Base-by-base conservation (phyloP, 805 yeast species). In the Saccharomycopsis synnaedendra region DNA sequence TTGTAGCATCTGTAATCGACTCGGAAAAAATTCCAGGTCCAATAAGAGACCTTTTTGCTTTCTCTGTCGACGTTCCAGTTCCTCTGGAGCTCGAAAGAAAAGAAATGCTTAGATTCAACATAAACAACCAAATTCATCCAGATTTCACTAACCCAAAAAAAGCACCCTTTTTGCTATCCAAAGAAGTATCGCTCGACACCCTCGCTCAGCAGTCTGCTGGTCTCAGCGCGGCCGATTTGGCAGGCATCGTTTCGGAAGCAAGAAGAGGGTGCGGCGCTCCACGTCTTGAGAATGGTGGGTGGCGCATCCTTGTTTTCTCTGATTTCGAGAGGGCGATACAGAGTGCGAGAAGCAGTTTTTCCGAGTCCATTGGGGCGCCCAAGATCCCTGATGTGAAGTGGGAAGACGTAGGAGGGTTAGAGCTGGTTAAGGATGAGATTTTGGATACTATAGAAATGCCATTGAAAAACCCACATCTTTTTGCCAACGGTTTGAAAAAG, bases 381-480 rank as follows among this genome's bases (percentile, higher is more conserved):
- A 71, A 87, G 53, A 90, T 93, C 53, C 98, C 98, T 2, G 79
- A 84, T 58, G 97, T 93, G 5, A 80, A 80, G 52, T 93, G 98
- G 98, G 93, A 85, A 54, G 98, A 93, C 63, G 94, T 93, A 47
- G 98, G 98, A 34, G 98, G 98, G 1, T 69, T 93, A 56, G 96
- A 86, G 53, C 57, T 80, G 41, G 95, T 89, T 35, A 93, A 93
- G 60, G 88, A 80, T 56, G 97, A 90, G 58, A 90, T 93, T 56
- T 66, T 89, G 61, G 98, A 93, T 59, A 90, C 98, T 0, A 89
- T 93, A 51, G 97, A 90, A 56, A 78, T 90, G 84, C 98, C 98
- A 3, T 69, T 90, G 60, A 87, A 85, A 58, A 89, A 85, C 60
- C 97, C 97, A 0, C 95, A 87, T 55, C 67, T 93, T 48, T 90